Evolutionary conservation across 2,329 filamentous ascomycete genomes (phyloP).

Genomic region (Dactylellina drechsleri): DNA sequence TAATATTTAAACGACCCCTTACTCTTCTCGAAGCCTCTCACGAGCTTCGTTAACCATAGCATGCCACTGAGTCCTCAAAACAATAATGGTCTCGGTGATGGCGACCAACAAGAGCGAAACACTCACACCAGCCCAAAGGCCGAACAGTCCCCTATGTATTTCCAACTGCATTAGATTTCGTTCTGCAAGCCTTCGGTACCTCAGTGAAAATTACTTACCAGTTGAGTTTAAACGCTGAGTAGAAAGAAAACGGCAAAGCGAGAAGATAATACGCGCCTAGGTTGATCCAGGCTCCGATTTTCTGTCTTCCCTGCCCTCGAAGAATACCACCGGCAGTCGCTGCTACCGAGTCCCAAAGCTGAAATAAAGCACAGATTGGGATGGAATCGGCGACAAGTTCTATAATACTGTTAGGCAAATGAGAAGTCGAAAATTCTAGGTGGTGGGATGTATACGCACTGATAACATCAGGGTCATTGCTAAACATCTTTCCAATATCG

Average conservation of each 20-base stretch:
- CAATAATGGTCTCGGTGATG: conserved; percentile 38
- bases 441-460: conserved; percentile 25
- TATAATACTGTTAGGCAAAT: conserved; percentile 13
- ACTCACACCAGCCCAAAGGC: conserved; percentile 82
- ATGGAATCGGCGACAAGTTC: conserved; percentile 75
- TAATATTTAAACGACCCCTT: conserved; percentile 4
- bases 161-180: conserved; percentile 10
- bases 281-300: conserved; percentile 89
- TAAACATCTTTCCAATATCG: conserved; percentile 80
- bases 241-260: conserved; percentile 84
- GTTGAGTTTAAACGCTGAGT: conserved; percentile 76
- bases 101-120: conserved; percentile 71
- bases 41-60: conserved; percentile 48
- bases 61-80: conserved; percentile 48
- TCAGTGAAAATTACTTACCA: conserved; percentile 65
- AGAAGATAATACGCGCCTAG: conserved; percentile 86
- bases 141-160: conserved; percentile 68
- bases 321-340: conserved; percentile 85
- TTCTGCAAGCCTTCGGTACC: background rate
- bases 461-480: conserved; percentile 76
- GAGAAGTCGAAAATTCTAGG: background rate
- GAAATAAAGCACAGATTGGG: conserved; percentile 85
- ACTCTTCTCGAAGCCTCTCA: conserved; percentile 46
- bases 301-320: conserved; percentile 85
- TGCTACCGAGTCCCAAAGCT: conserved; percentile 84